Conservation (phyloP, 2,329 filamentous ascomycete genomes). For the Alternaria postmessia region DNA sequence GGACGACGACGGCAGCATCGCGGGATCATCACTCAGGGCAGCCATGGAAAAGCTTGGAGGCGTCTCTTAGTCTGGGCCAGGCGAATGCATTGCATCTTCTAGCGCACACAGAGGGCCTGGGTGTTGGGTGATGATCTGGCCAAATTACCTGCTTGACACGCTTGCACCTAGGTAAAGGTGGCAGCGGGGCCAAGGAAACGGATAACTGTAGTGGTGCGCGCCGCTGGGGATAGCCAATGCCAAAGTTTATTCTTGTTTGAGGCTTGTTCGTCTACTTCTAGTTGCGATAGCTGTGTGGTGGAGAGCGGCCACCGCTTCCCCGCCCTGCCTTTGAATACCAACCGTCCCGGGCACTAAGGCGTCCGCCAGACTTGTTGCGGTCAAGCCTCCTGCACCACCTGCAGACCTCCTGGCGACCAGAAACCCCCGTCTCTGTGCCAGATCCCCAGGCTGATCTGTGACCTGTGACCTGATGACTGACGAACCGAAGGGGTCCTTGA, state of each 20-base stretch:
- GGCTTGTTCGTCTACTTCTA: conserved; percentile 2
- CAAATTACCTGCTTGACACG: conserved; percentile 1
- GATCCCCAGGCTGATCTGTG: conserved; percentile 26
- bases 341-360: conserved; percentile 32
- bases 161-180: not conserved
- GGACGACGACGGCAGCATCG: conserved; percentile 5
- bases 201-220: conserved; percentile 1
- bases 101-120: conserved; percentile 3
- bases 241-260: conserved; percentile 4
- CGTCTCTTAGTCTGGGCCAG: conserved; percentile 20
- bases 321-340: conserved; percentile 23
- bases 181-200: not conserved
- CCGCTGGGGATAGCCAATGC: not conserved
- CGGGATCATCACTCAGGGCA: conserved; percentile 8
- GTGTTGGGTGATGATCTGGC: not conserved
- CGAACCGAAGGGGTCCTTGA: conserved; percentile 23
- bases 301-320: conserved; percentile 23
- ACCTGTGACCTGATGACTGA: conserved; percentile 32
- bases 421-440: conserved; percentile 26
- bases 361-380: conserved; percentile 17
- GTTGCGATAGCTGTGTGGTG: conserved; percentile 11
- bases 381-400: conserved; percentile 22
- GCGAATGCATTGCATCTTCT: conserved; percentile 19
- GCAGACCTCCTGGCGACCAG: conserved; percentile 34
- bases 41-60: conserved; percentile 5